Conservation (phyloP, 2,329 filamentous ascomycete genomes). For the Fusarium anguioides region DNA sequence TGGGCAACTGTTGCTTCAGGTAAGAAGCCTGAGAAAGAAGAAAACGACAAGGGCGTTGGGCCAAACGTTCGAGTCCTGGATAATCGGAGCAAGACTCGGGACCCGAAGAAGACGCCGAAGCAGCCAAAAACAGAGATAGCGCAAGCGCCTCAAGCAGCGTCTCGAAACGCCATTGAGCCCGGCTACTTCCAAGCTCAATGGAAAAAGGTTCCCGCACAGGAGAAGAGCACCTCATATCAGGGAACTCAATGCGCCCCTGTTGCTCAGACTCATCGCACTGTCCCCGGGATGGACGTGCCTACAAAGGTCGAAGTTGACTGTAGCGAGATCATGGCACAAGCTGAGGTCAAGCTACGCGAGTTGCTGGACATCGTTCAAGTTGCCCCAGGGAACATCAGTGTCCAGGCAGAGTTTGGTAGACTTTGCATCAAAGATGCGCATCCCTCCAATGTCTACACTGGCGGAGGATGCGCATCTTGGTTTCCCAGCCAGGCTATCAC, state of each 20-base stretch:
- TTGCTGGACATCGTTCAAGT: constrained; percentile 37
- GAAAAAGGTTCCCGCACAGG: neutral
- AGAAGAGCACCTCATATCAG: neutral
- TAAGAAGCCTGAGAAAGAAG: neutral
- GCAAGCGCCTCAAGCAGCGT: too few species aligned
- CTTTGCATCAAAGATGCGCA: constrained; percentile 43
- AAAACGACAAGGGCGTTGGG: constrained; percentile 17
- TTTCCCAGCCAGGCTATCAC: constrained; percentile 4
- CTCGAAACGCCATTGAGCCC: neutral
- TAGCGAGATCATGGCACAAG: constrained; percentile 15
- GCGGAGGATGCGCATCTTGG: constrained; percentile 36
- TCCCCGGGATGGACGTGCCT: constrained; percentile 24
- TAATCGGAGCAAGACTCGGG: neutral
- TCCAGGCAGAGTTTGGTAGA: constrained; percentile 47
- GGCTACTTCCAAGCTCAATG: neutral
- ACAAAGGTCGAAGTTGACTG: neutral
- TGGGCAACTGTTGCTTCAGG: constrained; percentile 25
- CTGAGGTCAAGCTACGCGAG: constrained; percentile 18
- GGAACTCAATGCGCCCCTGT: neutral
- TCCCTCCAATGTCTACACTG: constrained; percentile 33
- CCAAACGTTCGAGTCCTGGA: constrained; percentile 14
- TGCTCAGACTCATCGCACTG: neutral
- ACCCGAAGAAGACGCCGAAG: neutral
- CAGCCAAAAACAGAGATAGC: too few species aligned
- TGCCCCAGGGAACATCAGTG: constrained; percentile 40